Base-by-base conservation (phyloP, 1,284 basidiomycete species). In the Stereum hirsutum region DNA sequence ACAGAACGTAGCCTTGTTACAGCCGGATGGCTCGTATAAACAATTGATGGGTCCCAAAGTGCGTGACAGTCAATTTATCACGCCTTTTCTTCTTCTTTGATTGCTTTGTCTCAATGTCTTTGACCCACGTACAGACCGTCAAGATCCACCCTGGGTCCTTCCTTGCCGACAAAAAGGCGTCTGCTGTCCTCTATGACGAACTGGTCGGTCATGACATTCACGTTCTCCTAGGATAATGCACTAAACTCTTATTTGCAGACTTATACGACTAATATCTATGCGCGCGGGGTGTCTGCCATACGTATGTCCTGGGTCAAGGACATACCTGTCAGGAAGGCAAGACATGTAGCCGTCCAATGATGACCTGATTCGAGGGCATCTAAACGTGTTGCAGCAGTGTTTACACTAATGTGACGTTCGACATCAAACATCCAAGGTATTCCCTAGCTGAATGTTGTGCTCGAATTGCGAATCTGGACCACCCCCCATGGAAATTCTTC, bases 91-190 rank as follows among this genome's bases (percentile, higher is more conserved):
- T n/a, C n/a, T n/a, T 28, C 15, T 37, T 30, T 24, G 41, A 6
- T 42, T 6, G 14, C 12, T 15, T n/a, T 17, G 38, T 15, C 5
- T 25, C 8, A 19, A 8, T 38, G 20, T 25, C 42, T 4, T 41
- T 32, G 19, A 19, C 34, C 3, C 27, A 21, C 35, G 5, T 27
- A 15, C 50, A 90, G 87, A 63, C 74, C 21, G 72, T 96, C 49
- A 94, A 93, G 60, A 86, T 97, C 27, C 90, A 96, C 57, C 93
- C 93, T 0, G 75, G 83, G 20, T 93, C 89, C 17, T 75, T 78
- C 2, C 58, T 96, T 48, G 76, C 75, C 48, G 81, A 86, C 48
- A 88, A 85, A 56, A 89, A 87, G 57, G 75, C 81, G 1, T 79
- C 82, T 0, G 89, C 83, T 5, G 90, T 97, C 45, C 73, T 96